Evolutionary conservation across 73 alveolate species (phyloP).

Genomic region (Tetrahymena borealis): DNA sequence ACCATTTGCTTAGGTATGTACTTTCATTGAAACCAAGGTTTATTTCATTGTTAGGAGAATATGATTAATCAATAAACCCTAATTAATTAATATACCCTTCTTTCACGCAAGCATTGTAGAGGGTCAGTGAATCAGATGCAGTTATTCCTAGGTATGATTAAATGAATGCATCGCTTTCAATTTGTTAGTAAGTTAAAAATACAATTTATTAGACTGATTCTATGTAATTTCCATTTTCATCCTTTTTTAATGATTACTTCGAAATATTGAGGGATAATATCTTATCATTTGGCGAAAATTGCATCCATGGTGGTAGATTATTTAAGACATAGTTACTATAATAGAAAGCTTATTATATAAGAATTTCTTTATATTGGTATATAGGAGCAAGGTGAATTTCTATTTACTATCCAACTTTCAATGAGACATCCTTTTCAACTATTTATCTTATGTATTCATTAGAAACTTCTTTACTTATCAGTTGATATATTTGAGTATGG

Average conservation of each 20-base stretch:
- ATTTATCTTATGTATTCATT: neutral
- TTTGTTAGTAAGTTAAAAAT: neutral
- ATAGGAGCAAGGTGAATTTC: neutral
- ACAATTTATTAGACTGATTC: neutral
- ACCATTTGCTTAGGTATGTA: neutral
- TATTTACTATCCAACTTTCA: neutral
- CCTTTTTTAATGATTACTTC: neutral
- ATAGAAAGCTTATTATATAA: neutral
- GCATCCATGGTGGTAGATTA: neutral
- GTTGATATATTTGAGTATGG: neutral
- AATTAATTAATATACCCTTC: neutral
- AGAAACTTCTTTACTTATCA: neutral
- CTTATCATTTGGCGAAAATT: neutral
- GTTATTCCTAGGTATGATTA: neutral
- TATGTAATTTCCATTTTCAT: neutral
- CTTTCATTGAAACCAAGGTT: neutral
- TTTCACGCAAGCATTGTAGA: neutral
- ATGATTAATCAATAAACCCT: neutral
- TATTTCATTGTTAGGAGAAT: neutral
- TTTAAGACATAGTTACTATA: neutral
- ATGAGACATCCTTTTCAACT: neutral
- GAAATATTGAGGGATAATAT: neutral
- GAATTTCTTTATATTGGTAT: neutral
- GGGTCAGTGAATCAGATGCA: neutral
- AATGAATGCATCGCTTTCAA: neutral